Evolutionary conservation across 208 protist genomes (phyloP).

Genomic region (Acanthamoeba divionensis): DNA sequence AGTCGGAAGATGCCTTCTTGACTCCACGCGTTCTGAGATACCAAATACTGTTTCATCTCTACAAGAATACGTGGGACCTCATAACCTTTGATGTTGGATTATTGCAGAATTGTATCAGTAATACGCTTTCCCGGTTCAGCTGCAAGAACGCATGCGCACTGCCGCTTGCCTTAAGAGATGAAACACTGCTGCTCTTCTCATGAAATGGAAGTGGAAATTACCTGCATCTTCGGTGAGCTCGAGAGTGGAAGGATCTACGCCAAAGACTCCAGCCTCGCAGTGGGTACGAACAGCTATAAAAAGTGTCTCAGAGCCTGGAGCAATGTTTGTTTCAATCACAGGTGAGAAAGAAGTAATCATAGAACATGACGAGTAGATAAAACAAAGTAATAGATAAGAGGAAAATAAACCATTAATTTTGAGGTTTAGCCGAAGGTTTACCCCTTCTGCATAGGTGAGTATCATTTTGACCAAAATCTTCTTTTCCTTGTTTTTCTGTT

Average conservation of each 20-base stretch:
- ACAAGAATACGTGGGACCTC: slow-evolving; percentile 16
- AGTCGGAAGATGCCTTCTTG: slow-evolving; percentile 47
- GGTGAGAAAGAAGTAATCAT: not conserved
- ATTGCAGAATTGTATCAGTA: no score
- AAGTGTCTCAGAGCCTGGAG: not conserved
- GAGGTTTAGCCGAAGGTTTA: slow-evolving; percentile 43
- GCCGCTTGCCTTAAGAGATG: not conserved
- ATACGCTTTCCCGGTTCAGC: no score
- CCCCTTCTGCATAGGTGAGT: not conserved
- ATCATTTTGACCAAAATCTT: slow-evolving; percentile 27
- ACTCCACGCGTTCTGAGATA: not conserved
- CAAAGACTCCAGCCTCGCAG: not conserved
- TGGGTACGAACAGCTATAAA: slow-evolving; percentile 12
- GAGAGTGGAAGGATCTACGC: slow-evolving; percentile 12
- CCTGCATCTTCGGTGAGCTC: slow-evolving; percentile 6
- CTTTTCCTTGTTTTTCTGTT: slow-evolving; percentile 51
- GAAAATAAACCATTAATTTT: not conserved
- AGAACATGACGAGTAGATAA: not conserved
- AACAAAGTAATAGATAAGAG: not conserved
- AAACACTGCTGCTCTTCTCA: no score
- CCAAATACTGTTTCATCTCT: slow-evolving; percentile 6
- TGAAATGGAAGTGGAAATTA: not conserved
- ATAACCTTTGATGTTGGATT: no score
- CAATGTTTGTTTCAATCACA: not conserved
- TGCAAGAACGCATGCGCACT: not conserved